Evolutionary conservation across 805 yeast species (phyloP).

Genomic region (Torulaspora delbrueckii): DNA sequence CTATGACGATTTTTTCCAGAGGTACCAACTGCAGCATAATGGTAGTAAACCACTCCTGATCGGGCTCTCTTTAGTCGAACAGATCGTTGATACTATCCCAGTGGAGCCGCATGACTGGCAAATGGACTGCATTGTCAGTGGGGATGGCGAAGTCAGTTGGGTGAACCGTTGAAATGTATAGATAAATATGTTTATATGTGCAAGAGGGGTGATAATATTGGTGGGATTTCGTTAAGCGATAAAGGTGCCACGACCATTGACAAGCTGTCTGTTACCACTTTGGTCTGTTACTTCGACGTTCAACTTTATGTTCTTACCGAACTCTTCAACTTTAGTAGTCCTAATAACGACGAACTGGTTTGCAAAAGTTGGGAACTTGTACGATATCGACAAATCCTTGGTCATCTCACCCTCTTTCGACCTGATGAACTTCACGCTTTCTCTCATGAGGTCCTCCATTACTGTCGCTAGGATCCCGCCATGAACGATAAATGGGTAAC

Average conservation of each 20-base stretch:
- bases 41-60: constrained; percentile 27
- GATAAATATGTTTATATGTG: neutral
- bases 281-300: constrained; percentile 50
- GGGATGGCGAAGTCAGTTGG: constrained; percentile 28
- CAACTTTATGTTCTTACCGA: constrained; percentile 35
- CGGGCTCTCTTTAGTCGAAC: constrained; percentile 32
- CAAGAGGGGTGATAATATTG: neutral
- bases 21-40: constrained; percentile 36
- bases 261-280: constrained; percentile 46
- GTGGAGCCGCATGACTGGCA: constrained; percentile 30
- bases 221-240: neutral
- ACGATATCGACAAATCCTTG: constrained; percentile 42
- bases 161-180: constrained; percentile 47
- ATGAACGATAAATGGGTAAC: constrained; percentile 82
- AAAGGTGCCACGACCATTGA: constrained; percentile 51
- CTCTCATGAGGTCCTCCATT: constrained; percentile 68
- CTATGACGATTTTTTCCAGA: constrained; percentile 70
- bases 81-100: constrained; percentile 23
- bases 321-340: constrained; percentile 40
- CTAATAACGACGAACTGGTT: constrained; percentile 69
- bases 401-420: constrained; percentile 34
- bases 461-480: constrained; percentile 85
- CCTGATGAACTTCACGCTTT: constrained; percentile 42
- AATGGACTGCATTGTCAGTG: constrained; percentile 31
- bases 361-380: constrained; percentile 70